These are phyloP conservation scores for Arabidopsis lyrata DNA, from an alignment of 441 rosid genomes.

Conservation along the genomic window DNA sequence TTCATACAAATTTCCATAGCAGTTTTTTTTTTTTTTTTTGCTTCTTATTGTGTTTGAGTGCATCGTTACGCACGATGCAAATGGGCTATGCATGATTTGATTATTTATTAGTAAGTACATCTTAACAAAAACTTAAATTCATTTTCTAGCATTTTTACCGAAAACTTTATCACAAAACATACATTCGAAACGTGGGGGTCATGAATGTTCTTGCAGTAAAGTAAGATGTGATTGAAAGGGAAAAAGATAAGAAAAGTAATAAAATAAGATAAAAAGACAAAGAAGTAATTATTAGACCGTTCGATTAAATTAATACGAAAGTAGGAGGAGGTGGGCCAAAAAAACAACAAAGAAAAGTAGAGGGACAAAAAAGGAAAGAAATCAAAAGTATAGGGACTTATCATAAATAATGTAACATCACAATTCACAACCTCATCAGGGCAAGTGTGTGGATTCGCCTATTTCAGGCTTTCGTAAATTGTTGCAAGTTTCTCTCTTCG, in stretches of 20 bases:
- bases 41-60: constrained; percentile 4
- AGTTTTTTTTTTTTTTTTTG: no score
- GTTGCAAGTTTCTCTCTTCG: constrained; percentile 2
- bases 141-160: constrained; percentile 4
- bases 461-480: background rate
- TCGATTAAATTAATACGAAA: constrained; percentile 22
- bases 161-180: constrained; percentile 24
- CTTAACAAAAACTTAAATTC: constrained; percentile 3
- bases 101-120: constrained; percentile 28
- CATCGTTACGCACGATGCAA: constrained; percentile 28
- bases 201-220: constrained; percentile 46
- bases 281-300: constrained; percentile 35
- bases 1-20: background rate
- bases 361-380: background rate
- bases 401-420: constrained; percentile 33
- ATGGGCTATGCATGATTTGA: constrained; percentile 36
- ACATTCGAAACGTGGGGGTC: constrained; percentile 47
- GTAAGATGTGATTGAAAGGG: constrained; percentile 39
- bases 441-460: constrained; percentile 38
- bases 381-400: constrained; percentile 29
- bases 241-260: constrained; percentile 28
- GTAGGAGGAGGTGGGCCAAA: constrained; percentile 3
- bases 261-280: constrained; percentile 14
- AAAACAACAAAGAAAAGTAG: background rate
- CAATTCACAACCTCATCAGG: constrained; percentile 14